Evolutionary conservation across 1,284 basidiomycete genomes (phyloP), one percentile per base, ranked within the genome.

Genomic region (Ceraceosorus bombacis): DNA sequence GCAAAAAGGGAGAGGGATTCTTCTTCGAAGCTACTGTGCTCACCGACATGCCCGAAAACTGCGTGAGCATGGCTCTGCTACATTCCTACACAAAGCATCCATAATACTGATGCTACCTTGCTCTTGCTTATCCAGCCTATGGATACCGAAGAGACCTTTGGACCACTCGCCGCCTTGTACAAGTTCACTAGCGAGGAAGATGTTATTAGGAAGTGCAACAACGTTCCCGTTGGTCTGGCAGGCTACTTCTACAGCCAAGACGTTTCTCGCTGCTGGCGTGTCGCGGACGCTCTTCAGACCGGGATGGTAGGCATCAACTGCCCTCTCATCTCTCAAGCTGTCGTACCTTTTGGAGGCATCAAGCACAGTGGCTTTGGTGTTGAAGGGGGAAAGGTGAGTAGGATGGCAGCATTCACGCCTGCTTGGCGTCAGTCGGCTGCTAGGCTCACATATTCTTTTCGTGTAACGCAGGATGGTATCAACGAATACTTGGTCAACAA

Each of bases 271-370:
- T 87, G 91, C 60, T 97, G 90, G 89, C 84, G 94, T 51, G 92
- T 99, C n/a, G 90, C 92, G n/a, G 94, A 96, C 80, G 88, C 85
- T 62, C 82, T 98, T 51, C 90, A 99, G 79, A 90, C 92, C 4
- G 95, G 95, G 6, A 97, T 98, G 93, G 89, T 94, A 38, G 88
- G 89, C 49, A 82, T 84, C 59, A 76, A 77, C 62, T 72, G 73
- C 2, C 73, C 71, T 53, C 64, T 74, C 57, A 69, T 77, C 51
- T 71, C 70, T 37, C 73, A 75, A 41, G 63, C 61, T 53, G 46
- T 63, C 10, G 73, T 77, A n/a, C 75, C 75, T 1, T 98, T 99
- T 73, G 95, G 95, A 49, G 95, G 95, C 80, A 62, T 93, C 53
- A 90, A 91, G 79, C 86, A 90, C 80, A 88, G 86, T 71, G 90